Conservation (phyloP, 2,329 filamentous ascomycete species). For the Cladophialophora carrionii region DNA sequence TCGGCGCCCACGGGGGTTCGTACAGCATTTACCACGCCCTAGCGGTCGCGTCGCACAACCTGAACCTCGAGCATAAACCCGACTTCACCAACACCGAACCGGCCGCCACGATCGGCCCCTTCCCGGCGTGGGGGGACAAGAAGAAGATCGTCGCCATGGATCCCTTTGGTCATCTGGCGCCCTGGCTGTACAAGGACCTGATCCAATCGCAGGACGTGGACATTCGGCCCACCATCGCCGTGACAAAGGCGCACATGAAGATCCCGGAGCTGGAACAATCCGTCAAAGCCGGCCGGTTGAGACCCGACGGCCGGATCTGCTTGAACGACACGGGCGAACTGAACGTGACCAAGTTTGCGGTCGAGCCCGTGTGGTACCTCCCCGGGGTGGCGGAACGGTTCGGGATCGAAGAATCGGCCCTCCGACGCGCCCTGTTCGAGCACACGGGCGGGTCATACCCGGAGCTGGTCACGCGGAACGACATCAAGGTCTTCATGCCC, state of each 20-base stretch:
- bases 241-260: conserved; percentile 94
- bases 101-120: conserved; percentile 84
- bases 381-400: conserved; percentile 90
- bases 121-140: conserved; percentile 83
- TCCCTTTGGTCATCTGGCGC: conserved; percentile 83
- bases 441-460: conserved; percentile 96
- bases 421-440: conserved; percentile 87
- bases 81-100: conserved; percentile 87
- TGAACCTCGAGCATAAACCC: conserved; percentile 77
- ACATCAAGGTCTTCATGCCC: conserved; percentile 94
- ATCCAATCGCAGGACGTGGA: conserved; percentile 80
- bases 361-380: conserved; percentile 90
- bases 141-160: conserved; percentile 99
- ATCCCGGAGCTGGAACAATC: conserved; percentile 92
- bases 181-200: conserved; percentile 78
- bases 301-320: conserved; percentile 84
- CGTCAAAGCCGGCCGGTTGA: conserved; percentile 74
- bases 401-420: conserved; percentile 85
- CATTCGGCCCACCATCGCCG: conserved; percentile 85
- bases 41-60: conserved; percentile 86
- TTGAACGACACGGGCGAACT: conserved; percentile 84
- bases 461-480: conserved; percentile 89
- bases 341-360: conserved; percentile 93
- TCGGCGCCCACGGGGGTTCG: conserved; percentile 79
- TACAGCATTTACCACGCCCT: conserved; percentile 96